Evolutionary conservation across 345 rosid species (phyloP).

Genomic region (Populus euphratica): DNA sequence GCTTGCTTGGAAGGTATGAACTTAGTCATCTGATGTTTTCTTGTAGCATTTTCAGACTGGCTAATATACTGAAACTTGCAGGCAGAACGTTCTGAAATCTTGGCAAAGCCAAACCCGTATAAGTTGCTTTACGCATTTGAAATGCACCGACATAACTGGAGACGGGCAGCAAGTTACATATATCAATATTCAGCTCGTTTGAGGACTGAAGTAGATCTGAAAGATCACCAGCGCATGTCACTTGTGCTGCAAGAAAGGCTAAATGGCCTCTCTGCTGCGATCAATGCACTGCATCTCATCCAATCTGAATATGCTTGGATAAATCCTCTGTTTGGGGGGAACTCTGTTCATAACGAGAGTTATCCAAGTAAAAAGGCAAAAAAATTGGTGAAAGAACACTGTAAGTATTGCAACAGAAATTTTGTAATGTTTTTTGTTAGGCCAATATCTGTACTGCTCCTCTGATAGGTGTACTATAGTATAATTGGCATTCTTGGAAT

Average conservation of each 20-base stretch:
- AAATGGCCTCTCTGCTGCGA: slow-evolving; percentile 82
- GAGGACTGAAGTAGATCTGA: slow-evolving; percentile 54
- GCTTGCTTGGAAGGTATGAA: slow-evolving; percentile 89
- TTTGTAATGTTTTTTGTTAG: neutral
- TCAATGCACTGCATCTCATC: slow-evolving; percentile 83
- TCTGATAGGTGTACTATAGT: neutral
- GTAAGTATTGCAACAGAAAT: slow-evolving; percentile 33
- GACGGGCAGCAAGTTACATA: slow-evolving; percentile 82
- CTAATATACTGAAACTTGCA: slow-evolving; percentile 31
- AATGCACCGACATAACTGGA: slow-evolving; percentile 88
- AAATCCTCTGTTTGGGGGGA: slow-evolving; percentile 53
- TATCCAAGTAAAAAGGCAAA: slow-evolving; percentile 79
- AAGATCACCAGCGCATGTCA: slow-evolving; percentile 54
- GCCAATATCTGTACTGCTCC: neutral
- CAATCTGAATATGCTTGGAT: slow-evolving; percentile 86
- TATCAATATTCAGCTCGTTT: slow-evolving; percentile 72
- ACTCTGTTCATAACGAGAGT: slow-evolving; percentile 29
- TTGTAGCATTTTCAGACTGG: slow-evolving; percentile 6
- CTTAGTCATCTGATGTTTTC: slow-evolving; percentile 6
- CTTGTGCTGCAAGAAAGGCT: slow-evolving; percentile 72
- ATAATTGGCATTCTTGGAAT: neutral
- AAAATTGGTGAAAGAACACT: slow-evolving; percentile 42
- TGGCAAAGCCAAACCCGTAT: slow-evolving; percentile 74
- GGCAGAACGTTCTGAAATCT: slow-evolving; percentile 81
- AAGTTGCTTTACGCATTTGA: slow-evolving; percentile 94